These are phyloP conservation scores for Chionographis japonica DNA, from an alignment of 106 monocot genomes.

Conservation along the genomic window DNA sequence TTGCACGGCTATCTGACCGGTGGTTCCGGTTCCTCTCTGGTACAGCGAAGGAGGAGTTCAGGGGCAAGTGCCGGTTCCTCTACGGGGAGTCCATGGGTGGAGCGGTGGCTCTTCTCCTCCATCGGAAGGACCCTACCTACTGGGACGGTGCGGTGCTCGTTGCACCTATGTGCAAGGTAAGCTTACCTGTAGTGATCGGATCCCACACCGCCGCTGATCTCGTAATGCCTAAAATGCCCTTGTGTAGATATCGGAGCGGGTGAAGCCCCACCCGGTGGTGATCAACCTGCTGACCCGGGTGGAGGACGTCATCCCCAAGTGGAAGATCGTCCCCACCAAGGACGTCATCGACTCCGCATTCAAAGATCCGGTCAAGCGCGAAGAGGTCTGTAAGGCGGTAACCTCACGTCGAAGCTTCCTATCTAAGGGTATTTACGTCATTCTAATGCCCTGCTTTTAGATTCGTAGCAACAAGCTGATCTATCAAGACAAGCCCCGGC, in stretches of 20 bases:
- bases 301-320: conserved; percentile 91
- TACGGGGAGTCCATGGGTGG: conserved; percentile 99
- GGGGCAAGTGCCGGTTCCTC: conserved; percentile 67
- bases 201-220: no score
- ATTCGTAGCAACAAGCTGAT: conserved; percentile 79
- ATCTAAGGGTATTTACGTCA: no score
- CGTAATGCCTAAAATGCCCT: neutral
- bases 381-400: conserved; percentile 62
- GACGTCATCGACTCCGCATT: conserved; percentile 88
- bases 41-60: no score
- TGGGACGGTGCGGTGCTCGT: conserved; percentile 93
- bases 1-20: no score
- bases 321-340: conserved; percentile 97
- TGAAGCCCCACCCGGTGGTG: conserved; percentile 90
- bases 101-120: conserved; percentile 79
- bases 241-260: conserved; percentile 84
- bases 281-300: conserved; percentile 60
- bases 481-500: conserved; percentile 91
- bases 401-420: no score
- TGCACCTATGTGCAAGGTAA: conserved; percentile 99
- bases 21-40: no score
- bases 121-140: conserved; percentile 62
- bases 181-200: no score
- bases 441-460: conserved; percentile 17
- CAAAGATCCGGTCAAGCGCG: conserved; percentile 86